Evolutionary conservation across 331 rosid species (phyloP), one percentile per base, ranked within the genome.

Genomic region (Pyracantha coccinea): DNA sequence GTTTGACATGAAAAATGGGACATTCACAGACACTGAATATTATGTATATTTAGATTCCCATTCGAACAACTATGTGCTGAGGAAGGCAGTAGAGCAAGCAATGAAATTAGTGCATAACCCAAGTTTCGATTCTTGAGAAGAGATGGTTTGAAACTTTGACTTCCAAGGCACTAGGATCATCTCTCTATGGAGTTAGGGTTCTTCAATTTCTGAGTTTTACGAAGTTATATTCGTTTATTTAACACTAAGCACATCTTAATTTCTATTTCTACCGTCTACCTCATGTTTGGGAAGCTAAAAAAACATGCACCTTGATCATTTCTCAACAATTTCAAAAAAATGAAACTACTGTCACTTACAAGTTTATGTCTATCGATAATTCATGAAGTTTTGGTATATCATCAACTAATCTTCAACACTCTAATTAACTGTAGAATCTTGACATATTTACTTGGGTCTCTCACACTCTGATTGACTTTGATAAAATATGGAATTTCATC

Each of bases 401-500:
- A 55, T 55, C 23, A 55, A 14, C 61, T 55, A 55, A 55, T 55
- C 14, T 55, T 55, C 27, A 20, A 20, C 9, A 6, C 10, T 8
- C 14, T 38, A 38, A 38, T 2, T 38, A 55, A 55, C 13, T 3
- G 61, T n/a, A 47, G 20, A 50, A 5, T 50, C 1, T 50, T n/a
- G 33, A 55, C 28, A 64, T 55, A 32, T 72, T 35, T 72, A 4
- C 54, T 71, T 17, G 55, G 25, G 35, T 63, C 67, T 58, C 25
- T 33, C 54, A 57, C 23, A 21, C 41, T 29, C 9, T 35, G 24
- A 35, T 71, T 69, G 83, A 82, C 83, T 71, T 59, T 41, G 75
- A 73, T 82, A 75, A 74, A 65, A 73, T 10, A 85, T 5, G 69
- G 27, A 29, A 35, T 59, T 11, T 11, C 69, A 73, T 24, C 44